A percentile compares a stretch with the other conserved stretches of the same genome.
phyloP scores from a whole-genome alignment of 441 rosid genomes.

The Croton setiger region DNA sequence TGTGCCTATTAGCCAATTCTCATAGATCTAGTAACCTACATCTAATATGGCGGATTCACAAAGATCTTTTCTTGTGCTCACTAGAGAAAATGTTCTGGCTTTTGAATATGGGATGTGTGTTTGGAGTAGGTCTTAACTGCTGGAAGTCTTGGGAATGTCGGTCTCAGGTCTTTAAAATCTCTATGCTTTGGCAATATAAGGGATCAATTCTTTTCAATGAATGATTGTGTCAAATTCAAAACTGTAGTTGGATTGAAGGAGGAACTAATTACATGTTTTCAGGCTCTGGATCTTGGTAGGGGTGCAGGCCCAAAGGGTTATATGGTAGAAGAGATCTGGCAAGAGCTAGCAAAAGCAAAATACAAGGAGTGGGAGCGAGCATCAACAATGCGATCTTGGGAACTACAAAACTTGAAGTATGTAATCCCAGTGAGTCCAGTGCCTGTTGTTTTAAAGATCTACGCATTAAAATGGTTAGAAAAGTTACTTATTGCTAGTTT shows the following conservation, averaged over 20 bases:
- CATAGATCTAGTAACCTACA: not conserved
- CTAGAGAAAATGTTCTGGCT: not conserved
- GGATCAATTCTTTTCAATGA: not conserved
- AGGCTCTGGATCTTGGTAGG: constrained; percentile 92
- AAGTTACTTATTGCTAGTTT: not conserved
- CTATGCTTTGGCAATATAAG: not conserved
- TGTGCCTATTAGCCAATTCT: not conserved
- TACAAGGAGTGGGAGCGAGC: constrained; percentile 72
- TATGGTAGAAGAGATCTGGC: constrained; percentile 90
- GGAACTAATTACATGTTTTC: not conserved
- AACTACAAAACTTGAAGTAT: constrained; percentile 80
- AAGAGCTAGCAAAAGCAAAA: constrained; percentile 82
- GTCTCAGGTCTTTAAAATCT: not conserved
- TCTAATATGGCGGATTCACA: not conserved
- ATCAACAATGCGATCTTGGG: constrained; percentile 66
- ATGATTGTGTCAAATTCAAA: not conserved
- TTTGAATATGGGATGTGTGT: not conserved
- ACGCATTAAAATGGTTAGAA: not conserved
- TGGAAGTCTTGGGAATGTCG: constrained; percentile 1
- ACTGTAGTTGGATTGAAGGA: not conserved
- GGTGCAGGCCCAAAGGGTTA: constrained; percentile 57
- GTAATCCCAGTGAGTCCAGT: constrained; percentile 39
- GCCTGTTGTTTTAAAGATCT: not conserved
- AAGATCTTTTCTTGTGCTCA: not conserved
- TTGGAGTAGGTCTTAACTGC: not conserved